These are phyloP conservation scores for Suhomyces chickasaworum DNA, from an alignment of 1,139 yeast genomes.

Conservation along the genomic window DNA sequence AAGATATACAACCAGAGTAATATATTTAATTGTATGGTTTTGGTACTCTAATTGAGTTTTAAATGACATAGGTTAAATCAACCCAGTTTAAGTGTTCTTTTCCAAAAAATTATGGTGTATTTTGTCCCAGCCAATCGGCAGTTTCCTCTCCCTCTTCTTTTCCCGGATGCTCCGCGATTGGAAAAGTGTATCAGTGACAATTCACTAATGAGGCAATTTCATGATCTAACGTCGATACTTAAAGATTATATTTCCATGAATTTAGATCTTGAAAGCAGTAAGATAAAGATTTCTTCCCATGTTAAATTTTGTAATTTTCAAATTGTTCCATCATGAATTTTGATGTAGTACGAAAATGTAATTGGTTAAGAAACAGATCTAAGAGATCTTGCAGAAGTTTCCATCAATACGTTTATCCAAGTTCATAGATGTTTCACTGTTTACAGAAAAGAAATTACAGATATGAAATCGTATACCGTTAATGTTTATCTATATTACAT, in stretches of 20 bases:
- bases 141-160: neutral
- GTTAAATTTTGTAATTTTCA: no score
- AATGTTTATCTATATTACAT: conserved; percentile 10
- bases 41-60: neutral
- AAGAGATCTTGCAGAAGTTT: no score
- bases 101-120: neutral
- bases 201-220: neutral
- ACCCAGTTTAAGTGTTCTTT: no score
- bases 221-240: no score
- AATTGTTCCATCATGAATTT: no score
- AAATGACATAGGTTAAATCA: neutral
- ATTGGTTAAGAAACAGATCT: no score
- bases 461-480: neutral
- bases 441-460: neutral
- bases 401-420: no score
- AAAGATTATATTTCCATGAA: no score
- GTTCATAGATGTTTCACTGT: neutral
- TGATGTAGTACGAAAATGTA: no score
- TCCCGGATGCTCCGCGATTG: neutral
- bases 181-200: neutral
- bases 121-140: neutral
- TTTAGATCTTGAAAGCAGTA: no score
- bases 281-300: no score
- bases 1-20: neutral
- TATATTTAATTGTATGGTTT: neutral